A percentile compares a stretch with the other conserved stretches of the same genome.
Conservation (phyloP, 352 stramenopile genomes). For the Phytophthora pluvialis region DNA sequence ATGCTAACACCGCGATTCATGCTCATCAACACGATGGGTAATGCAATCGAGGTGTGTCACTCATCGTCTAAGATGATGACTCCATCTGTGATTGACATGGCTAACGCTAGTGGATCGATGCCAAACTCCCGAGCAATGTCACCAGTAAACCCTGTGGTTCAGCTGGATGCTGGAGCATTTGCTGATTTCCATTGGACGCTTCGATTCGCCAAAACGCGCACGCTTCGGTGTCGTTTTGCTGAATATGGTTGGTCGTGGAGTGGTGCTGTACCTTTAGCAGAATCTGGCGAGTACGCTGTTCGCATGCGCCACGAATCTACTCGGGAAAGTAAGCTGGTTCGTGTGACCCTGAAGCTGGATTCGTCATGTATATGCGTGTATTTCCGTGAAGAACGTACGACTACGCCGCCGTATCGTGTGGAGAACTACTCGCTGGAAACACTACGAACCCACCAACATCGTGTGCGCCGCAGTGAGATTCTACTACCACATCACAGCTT, state of each 20-base stretch:
- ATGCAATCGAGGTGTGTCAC: conserved; percentile 79
- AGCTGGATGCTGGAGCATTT: conserved; percentile 74
- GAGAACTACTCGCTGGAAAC: conserved; percentile 92
- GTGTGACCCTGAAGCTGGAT: conserved; percentile 82
- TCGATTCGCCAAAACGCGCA: conserved; percentile 69
- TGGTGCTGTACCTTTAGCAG: conserved; percentile 73
- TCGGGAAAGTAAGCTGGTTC: conserved; percentile 77
- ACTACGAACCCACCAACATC: conserved; percentile 83
- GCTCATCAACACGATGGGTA: conserved; percentile 81
- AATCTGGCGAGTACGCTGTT: conserved; percentile 84
- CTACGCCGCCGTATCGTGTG: conserved; percentile 82
- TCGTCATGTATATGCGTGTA: conserved; percentile 82
- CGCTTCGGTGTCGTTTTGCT: conserved; percentile 78
- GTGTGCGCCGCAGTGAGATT: conserved; percentile 85
- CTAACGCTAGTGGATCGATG: conserved; percentile 43
- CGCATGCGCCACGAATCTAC: conserved; percentile 86
- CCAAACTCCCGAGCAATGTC: conserved; percentile 61
- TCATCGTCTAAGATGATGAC: conserved; percentile 72
- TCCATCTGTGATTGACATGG: conserved; percentile 49
- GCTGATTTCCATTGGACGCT: conserved; percentile 88
- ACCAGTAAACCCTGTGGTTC: conserved; percentile 69
- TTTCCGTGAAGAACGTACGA: conserved; percentile 80
- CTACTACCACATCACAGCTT: conserved; percentile 86
- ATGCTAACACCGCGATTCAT: conserved; percentile 88
- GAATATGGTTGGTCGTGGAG: conserved; percentile 87